Evolutionary conservation across 2,329 filamentous ascomycete species (phyloP), one percentile per base, ranked within the genome.

Genomic region (Microdochium trichocladiopsis): DNA sequence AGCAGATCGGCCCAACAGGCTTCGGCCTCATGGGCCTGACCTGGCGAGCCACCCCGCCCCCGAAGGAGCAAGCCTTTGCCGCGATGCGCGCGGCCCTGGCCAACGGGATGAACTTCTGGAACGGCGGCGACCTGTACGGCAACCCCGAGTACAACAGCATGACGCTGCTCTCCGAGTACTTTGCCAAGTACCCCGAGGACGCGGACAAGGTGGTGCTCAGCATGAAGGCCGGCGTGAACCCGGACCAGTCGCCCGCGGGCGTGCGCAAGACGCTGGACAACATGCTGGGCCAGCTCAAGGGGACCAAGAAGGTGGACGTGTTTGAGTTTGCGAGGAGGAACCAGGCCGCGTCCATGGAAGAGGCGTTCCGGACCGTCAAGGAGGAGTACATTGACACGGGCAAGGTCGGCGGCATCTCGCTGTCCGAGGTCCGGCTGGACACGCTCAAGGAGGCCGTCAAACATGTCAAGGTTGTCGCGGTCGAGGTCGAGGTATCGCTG

Each of bases 101-200:
- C 12, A 55, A 61, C 31, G 65, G 68, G 22, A 65, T 63, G 49
- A 66, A 68, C 58, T 68, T 71, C 53, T 83, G 79, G 78, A 82
- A 82, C 53, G 78, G 69, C 6, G 78, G 74, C 53, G 75, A 80
- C 57, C 72, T 82, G 56, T 84, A 84, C 64, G 80, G 80, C 16
- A 61, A 67, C 2, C 71, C 71, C 0, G 69, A 76, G 16, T 69
- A 70, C 55, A 80, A 82, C 63, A 78, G 75, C 2, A 64, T 81
- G 45, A 69, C 73, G 48, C 67, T 84, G 28, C 63, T 83, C 25
- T 72, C 78, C 50, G 67, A 71, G 23, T 84, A 83, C 63, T 82
- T 83, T 60, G 72, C 71, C 33, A 70, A 74, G 56, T 76, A 83
- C 63, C 80, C 80, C 1, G 76, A 79, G 55, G 76, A 82, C 56